Evolutionary conservation across 176 grass and related monocot genomes (phyloP).

Genomic region (Cenchrus americanus): DNA sequence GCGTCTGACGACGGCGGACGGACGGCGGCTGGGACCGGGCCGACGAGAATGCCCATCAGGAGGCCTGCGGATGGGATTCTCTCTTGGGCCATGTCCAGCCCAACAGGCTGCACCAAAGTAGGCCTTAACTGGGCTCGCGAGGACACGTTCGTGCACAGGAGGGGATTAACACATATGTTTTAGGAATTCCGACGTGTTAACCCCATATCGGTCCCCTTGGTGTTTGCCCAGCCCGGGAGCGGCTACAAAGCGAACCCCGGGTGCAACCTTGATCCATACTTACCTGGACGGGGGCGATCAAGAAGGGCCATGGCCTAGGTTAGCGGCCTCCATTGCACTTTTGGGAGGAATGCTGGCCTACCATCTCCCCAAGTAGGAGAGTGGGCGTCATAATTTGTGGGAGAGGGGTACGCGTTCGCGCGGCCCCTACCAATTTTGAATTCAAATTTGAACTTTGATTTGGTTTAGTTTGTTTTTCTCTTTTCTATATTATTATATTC

Average conservation of each 20-base stretch:
- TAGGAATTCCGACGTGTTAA: not conserved
- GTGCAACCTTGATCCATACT: not conserved
- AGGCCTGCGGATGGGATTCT: too few species aligned
- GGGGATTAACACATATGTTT: not conserved
- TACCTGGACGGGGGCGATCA: constrained; percentile 53
- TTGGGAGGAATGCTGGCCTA: constrained; percentile 10
- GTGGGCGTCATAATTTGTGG: constrained; percentile 72
- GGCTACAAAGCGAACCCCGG: not conserved
- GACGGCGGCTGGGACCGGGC: too few species aligned
- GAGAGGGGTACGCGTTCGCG: constrained; percentile 73
- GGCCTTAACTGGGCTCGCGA: not conserved
- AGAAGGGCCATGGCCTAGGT: constrained; percentile 34
- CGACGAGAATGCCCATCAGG: too few species aligned
- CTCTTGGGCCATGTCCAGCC: too few species aligned
- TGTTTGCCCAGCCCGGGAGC: not conserved
- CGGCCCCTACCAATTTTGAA: constrained; percentile 31
- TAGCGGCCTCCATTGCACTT: constrained; percentile 45
- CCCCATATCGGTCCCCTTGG: not conserved
- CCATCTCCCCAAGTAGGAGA: constrained; percentile 52
- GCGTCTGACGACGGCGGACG: too few species aligned
- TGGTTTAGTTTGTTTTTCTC: too few species aligned
- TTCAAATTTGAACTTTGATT: not conserved
- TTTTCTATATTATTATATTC: too few species aligned
- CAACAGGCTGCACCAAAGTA: not conserved
- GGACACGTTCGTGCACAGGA: not conserved